These are phyloP conservation scores for Naganishia cerealis DNA, from an alignment of 1,284 basidiomycete genomes.

Conservation along the genomic window DNA sequence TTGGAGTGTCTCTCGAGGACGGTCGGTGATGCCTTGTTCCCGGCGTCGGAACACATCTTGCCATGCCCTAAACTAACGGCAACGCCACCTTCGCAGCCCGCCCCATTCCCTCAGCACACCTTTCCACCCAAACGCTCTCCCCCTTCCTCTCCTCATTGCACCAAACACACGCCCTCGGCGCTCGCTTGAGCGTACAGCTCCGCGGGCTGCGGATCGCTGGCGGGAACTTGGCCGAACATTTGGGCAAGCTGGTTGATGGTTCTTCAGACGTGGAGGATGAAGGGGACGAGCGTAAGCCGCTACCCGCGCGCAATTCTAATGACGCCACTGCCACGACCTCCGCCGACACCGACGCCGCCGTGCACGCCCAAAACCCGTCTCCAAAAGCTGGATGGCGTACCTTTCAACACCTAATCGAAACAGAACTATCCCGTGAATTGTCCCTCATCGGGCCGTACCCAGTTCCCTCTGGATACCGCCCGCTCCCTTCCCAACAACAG, in stretches of 20 bases:
- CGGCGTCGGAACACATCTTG: no score
- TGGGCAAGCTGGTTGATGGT: neutral
- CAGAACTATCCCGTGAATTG: conserved; percentile 9
- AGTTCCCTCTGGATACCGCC: neutral
- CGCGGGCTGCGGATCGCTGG: conserved; percentile 10
- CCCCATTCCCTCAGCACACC: conserved; percentile 6
- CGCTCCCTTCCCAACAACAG: neutral
- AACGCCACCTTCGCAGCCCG: neutral
- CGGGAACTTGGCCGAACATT: conserved; percentile 14
- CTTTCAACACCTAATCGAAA: conserved; percentile 9
- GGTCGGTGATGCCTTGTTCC: no score
- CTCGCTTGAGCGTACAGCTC: neutral
- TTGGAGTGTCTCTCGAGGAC: no score
- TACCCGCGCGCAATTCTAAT: no score
- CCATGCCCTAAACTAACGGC: no score
- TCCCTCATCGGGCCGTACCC: conserved; percentile 6
- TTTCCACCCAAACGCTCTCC: conserved; percentile 4
- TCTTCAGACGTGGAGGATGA: neutral
- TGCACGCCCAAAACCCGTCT: no score
- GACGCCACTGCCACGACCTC: neutral
- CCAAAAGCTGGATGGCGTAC: neutral
- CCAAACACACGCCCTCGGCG: neutral
- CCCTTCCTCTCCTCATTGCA: neutral
- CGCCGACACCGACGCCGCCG: no score
- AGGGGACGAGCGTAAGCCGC: neutral